A percentile compares a stretch with the other conserved stretches of the same genome.
These are phyloP conservation scores for Dipodascopsis tothii DNA, from an alignment of 805 yeast species.

Conservation along the genomic window DNA sequence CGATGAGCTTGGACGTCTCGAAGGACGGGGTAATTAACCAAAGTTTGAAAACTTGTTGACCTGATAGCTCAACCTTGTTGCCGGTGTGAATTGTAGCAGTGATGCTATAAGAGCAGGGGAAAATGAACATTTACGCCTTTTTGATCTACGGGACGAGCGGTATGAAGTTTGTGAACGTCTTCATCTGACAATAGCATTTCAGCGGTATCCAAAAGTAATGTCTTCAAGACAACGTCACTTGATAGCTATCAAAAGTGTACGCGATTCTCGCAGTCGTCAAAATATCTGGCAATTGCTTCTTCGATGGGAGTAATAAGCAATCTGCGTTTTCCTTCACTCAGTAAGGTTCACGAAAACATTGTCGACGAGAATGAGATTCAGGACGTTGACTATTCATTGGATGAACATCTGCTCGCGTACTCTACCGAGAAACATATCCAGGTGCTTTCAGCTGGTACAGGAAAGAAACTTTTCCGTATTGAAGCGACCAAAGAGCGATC, in stretches of 20 bases:
- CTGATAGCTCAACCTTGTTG: constrained; percentile 43
- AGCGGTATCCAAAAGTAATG: neutral
- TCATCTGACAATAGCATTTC: no score
- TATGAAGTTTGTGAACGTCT: constrained; percentile 38
- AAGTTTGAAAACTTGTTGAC: no score
- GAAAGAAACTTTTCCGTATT: constrained; percentile 28
- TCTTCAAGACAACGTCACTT: no score
- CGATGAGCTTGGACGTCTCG: constrained; percentile 65
- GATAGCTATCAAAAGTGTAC: constrained; percentile 42
- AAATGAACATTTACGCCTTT: constrained; percentile 68
- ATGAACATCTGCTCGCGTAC: constrained; percentile 57
- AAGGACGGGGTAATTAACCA: constrained; percentile 29
- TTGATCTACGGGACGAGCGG: constrained; percentile 29
- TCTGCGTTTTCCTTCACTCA: constrained; percentile 49
- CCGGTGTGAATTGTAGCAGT: constrained; percentile 61
- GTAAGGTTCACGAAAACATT: constrained; percentile 37
- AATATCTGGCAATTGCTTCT: constrained; percentile 61
- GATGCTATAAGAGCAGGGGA: constrained; percentile 50
- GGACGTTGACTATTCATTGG: constrained; percentile 62
- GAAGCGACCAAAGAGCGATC: constrained; percentile 28
- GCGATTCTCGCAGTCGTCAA: constrained; percentile 49
- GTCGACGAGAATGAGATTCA: constrained; percentile 32
- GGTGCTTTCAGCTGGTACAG: constrained; percentile 45
- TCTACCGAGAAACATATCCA: constrained; percentile 51
- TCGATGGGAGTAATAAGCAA: constrained; percentile 52